A percentile compares a stretch with the other conserved stretches of the same genome.
Conservation (phyloP, 1,284 basidiomycete genomes). For the Marasmius oreades region DNA sequence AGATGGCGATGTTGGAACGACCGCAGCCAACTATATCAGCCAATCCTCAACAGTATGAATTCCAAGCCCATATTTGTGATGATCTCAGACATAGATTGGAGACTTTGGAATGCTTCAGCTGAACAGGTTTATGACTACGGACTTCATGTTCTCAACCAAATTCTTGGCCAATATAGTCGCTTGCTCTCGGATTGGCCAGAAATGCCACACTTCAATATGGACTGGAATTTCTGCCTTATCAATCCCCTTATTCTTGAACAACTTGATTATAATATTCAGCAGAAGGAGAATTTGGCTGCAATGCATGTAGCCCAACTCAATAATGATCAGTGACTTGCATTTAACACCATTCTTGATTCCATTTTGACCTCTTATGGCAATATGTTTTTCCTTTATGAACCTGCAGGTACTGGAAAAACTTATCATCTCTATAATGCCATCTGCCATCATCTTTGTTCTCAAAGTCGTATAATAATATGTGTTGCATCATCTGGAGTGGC, state of each 20-base stretch:
- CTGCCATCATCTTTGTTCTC: constrained; percentile 25
- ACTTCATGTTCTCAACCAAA: constrained; percentile 25
- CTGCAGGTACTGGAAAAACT: constrained; percentile 48
- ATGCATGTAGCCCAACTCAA: constrained; percentile 30
- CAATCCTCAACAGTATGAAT: too few relatives aligned
- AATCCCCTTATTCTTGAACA: constrained; percentile 40
- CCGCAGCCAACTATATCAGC: too few relatives aligned
- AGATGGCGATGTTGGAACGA: too few relatives aligned
- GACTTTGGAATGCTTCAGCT: constrained; percentile 13
- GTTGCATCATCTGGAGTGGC: constrained; percentile 6
- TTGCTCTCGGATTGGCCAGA: constrained; percentile 17
- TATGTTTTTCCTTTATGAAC: constrained; percentile 42
- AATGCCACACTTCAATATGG: constrained; percentile 20
- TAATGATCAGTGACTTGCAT: constrained; percentile 32
- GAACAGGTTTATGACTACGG: constrained; percentile 32
- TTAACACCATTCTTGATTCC: constrained; percentile 28
- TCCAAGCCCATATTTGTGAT: constrained; percentile 36
- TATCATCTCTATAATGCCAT: constrained; percentile 42
- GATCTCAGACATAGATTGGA: constrained; percentile 26
- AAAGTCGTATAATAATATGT: constrained; percentile 26
- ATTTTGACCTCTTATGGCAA: constrained; percentile 25
- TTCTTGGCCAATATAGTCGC: constrained; percentile 21
- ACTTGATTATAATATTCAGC: constrained; percentile 25
- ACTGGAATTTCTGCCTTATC: constrained; percentile 25
- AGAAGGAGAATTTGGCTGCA: constrained; percentile 22